phyloP scores from a whole-genome alignment of 2,329 filamentous ascomycete genomes.

The Zymoseptoria pseudotritici region DNA sequence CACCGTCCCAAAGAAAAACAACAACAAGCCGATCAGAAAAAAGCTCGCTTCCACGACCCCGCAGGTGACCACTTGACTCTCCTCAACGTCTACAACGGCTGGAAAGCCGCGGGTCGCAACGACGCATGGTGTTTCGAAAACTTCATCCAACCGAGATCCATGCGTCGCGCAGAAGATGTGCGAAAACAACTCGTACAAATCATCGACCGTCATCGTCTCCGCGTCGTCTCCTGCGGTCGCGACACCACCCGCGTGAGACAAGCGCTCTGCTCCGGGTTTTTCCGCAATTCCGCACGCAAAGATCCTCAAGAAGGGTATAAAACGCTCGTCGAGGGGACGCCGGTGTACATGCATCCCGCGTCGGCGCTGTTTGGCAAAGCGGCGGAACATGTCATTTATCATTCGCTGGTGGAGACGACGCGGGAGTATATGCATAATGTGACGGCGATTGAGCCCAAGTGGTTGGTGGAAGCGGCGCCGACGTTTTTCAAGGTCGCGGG shows the following conservation, averaged over 20 bases:
- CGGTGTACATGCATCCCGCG: slow-evolving; percentile 84
- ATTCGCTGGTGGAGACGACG: slow-evolving; percentile 94
- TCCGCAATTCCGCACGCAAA: slow-evolving; percentile 98
- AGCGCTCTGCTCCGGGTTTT: slow-evolving; percentile 88
- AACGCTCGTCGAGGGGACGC: slow-evolving; percentile 95
- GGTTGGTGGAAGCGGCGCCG: slow-evolving; percentile 90
- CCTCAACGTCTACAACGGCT: slow-evolving; percentile 96
- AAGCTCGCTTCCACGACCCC: slow-evolving; percentile 80
- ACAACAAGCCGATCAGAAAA: slow-evolving; percentile 96
- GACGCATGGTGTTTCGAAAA: slow-evolving; percentile 97
- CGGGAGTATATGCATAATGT: slow-evolving; percentile 98
- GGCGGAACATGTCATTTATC: slow-evolving; percentile 95
- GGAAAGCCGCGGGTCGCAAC: slow-evolving; percentile 72
- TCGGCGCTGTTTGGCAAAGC: slow-evolving; percentile 77
- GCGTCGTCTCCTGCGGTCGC: slow-evolving; percentile 57
- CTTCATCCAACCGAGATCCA: slow-evolving; percentile 80
- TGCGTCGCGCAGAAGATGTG: slow-evolving; percentile 90
- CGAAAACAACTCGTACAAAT: slow-evolving; percentile 86
- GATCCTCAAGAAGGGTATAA: slow-evolving; percentile 86
- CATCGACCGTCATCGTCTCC: slow-evolving; percentile 86
- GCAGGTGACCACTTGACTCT: slow-evolving; percentile 95
- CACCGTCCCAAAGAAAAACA: slow-evolving; percentile 76
- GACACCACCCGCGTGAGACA: slow-evolving; percentile 84
- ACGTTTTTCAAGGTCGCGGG: slow-evolving; percentile 79
- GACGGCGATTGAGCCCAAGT: slow-evolving; percentile 85